Percentiles rank a stretch among this genome's conserved stretches.
Conservation (phyloP, 75 land plant species). For the Selaginella moellendorffii region DNA sequence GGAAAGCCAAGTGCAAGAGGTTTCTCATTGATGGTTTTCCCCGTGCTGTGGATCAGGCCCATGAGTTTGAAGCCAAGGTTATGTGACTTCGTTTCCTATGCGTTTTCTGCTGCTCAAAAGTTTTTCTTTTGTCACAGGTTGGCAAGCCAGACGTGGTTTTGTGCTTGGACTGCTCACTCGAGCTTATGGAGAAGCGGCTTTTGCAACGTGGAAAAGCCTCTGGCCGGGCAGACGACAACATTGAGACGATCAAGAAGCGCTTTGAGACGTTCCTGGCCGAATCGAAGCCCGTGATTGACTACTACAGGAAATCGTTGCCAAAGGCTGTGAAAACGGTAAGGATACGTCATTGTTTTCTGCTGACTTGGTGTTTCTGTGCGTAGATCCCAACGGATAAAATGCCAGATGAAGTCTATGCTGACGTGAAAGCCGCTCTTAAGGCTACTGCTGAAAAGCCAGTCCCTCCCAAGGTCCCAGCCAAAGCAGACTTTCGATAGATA, state of each 20-base stretch:
- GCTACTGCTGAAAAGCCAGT: no score
- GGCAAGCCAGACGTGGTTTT: conserved; percentile 7
- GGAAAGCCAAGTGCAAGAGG: background rate
- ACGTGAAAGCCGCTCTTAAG: background rate
- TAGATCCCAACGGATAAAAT: conserved; percentile 1
- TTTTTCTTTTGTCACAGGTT: background rate
- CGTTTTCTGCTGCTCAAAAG: background rate
- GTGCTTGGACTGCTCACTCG: conserved; percentile 10
- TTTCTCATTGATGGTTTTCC: conserved; percentile 34
- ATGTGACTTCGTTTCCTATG: background rate
- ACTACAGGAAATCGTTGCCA: background rate
- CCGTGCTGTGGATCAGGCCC: conserved; percentile 25
- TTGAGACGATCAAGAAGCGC: conserved; percentile 6
- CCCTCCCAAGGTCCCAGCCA: no score
- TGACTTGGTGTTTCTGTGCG: background rate
- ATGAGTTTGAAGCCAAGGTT: conserved; percentile 30
- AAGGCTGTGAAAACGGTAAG: background rate
- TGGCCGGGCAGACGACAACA: conserved; percentile 9
- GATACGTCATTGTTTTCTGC: background rate
- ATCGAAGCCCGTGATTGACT: background rate
- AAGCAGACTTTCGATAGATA: no score
- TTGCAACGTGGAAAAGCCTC: conserved; percentile 3
- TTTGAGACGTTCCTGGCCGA: background rate
- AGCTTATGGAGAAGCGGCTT: conserved; percentile 9
- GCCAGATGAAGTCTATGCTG: conserved; percentile 4